These are phyloP conservation scores for Tylopilus vinaceipallidus DNA, from an alignment of 768 basidiomycete species.

Conservation along the genomic window DNA sequence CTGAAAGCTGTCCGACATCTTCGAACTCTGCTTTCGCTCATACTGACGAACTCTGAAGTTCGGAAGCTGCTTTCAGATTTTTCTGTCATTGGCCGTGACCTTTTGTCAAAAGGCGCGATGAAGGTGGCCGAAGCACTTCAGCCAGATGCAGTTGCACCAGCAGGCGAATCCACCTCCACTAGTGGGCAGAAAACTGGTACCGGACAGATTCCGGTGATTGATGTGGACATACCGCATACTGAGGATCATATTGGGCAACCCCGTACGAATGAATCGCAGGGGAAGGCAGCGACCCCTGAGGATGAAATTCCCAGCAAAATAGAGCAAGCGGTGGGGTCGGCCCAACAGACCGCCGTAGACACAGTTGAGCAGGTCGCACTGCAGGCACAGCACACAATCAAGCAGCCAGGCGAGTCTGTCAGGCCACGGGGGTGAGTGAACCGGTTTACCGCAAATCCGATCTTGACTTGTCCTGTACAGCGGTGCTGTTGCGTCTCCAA, in stretches of 20 bases:
- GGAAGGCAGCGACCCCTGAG: conserved; percentile 30
- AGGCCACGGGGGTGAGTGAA: conserved; percentile 17
- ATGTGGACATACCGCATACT: conserved; percentile 44
- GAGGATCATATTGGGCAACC: conserved; percentile 48
- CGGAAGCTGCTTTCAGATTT: conserved; percentile 86
- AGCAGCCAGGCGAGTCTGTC: neutral
- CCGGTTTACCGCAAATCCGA: no score
- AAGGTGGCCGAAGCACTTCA: conserved; percentile 70
- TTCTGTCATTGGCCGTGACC: conserved; percentile 74
- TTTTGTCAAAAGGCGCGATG: conserved; percentile 70
- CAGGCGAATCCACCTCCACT: conserved; percentile 60
- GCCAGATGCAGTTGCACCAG: conserved; percentile 65
- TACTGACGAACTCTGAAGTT: conserved; percentile 91
- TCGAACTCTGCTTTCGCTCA: conserved; percentile 80
- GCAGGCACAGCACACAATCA: conserved; percentile 1
- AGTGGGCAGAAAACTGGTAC: conserved; percentile 41
- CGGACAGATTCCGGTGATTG: conserved; percentile 47
- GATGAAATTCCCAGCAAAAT: conserved; percentile 23
- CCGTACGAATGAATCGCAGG: conserved; percentile 40
- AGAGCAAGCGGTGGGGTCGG: conserved; percentile 11
- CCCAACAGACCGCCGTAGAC: conserved; percentile 6
- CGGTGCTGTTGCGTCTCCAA: conserved; percentile 21
- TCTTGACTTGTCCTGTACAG: neutral
- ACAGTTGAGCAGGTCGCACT: conserved; percentile 11
- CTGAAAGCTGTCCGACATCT: conserved; percentile 76